These are phyloP conservation scores for Fusarium lyarnte DNA, from an alignment of 2,329 filamentous ascomycete species.

Conservation along the genomic window DNA sequence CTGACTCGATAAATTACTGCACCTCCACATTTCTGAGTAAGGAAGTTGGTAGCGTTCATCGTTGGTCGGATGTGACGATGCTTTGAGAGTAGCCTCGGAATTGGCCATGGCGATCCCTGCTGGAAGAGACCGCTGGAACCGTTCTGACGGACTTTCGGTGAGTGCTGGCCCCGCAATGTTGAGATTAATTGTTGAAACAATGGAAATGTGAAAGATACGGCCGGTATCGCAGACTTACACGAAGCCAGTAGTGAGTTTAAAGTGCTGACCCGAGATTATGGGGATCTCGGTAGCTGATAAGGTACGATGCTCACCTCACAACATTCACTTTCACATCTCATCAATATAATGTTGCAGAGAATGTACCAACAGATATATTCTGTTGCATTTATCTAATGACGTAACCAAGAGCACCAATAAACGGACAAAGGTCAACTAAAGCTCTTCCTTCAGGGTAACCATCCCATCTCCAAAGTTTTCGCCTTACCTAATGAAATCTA, in stretches of 20 bases:
- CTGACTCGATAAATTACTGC: not conserved
- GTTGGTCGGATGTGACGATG: not conserved
- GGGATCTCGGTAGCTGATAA: not conserved
- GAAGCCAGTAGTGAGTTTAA: not conserved
- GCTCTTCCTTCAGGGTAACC: not conserved
- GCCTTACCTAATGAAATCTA: not conserved
- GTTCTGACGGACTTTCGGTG: not conserved
- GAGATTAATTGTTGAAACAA: not conserved
- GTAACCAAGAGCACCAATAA: no score
- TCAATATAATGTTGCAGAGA: fast-evolving
- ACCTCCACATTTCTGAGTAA: constrained; percentile 19
- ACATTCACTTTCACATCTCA: not conserved
- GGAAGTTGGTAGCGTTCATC: not conserved
- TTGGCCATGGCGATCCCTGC: not conserved
- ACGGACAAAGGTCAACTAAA: fast-evolving
- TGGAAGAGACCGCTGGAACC: not conserved
- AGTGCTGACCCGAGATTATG: not conserved
- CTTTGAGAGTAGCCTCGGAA: not conserved
- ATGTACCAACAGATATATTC: not conserved
- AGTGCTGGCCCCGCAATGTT: not conserved
- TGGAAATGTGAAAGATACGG: not conserved
- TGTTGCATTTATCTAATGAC: not conserved
- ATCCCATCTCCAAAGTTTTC: not conserved
- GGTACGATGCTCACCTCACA: fast-evolving
- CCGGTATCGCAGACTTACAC: not conserved